Evolutionary conservation across 1,284 basidiomycete genomes (phyloP), one percentile per base, ranked within the genome.

Genomic region (Earliella scabrosa): DNA sequence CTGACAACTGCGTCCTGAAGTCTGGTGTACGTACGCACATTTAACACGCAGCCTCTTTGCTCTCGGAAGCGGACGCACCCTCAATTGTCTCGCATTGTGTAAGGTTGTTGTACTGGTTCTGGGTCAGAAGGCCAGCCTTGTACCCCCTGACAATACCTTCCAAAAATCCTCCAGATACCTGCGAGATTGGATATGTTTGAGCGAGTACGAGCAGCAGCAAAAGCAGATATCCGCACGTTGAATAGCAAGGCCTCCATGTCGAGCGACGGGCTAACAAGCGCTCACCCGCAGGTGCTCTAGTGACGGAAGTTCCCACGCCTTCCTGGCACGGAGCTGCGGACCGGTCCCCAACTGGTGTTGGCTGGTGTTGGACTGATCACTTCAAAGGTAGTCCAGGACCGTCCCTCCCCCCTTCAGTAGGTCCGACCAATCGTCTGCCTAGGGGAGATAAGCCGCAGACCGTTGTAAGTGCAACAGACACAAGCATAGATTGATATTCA

Each of bases 81-180:
- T 99, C 97, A 44, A 99, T 85, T 38, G 87, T 95, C 77, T 99
- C 97, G 82, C 97, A 99, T 76, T 99, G 97, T 3, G 93, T 93
- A 70, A 99, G 77, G 75, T 95, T 98, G 70, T 89, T 83, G 75
- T 98, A 99, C 72, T 97, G 93, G 64, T 79, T 82, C 70, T 93
- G 90, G 45, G 87, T 90, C 52, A 99, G 85, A 60, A 98, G 88
- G 23, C 94, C 95, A 45, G 91, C 87, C 75, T 95, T 96, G 85
- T 97, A 98, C 4, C 97, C 97, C 65, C 97, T 82, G 14, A 98
- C 87, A 41, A 98, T 89, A 32, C 92, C 97, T 73, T 99, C 95
- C 54, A 97, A 80, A 73, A 92, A 97, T 1, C 95, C 95, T 56
- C 74, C 76, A 56, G 90, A 81, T 59, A 90, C 88, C 94, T 95